phyloP scores from a whole-genome alignment of 2,329 filamentous ascomycete species.

The Ascochyta viciae-villosae region DNA sequence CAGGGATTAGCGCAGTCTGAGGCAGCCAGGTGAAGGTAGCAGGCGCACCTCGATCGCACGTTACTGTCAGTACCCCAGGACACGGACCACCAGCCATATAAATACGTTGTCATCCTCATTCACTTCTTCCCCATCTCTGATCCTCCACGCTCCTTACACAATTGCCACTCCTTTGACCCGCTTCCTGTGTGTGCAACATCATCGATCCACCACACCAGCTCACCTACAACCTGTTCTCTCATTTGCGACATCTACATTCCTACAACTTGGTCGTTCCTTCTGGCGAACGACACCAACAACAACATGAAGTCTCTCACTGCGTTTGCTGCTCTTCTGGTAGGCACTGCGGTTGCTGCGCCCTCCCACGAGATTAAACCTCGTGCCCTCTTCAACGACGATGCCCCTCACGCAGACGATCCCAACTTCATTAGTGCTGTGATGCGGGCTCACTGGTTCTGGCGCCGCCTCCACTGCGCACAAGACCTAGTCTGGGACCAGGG shows the following conservation, averaged over 20 bases:
- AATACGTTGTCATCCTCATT: slow-evolving; percentile 3
- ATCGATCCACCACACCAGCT: background rate
- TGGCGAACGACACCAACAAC: slow-evolving; percentile 7
- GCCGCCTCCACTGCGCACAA: slow-evolving; percentile 45
- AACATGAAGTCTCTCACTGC: slow-evolving; percentile 38
- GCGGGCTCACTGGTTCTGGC: slow-evolving; percentile 48
- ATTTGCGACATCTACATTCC: slow-evolving; percentile 22
- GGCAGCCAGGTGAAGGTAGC: slow-evolving; percentile 10
- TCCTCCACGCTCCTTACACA: slow-evolving; percentile 16
- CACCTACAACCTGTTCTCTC: slow-evolving; percentile 15
- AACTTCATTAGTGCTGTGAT: slow-evolving; percentile 44
- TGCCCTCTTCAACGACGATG: slow-evolving; percentile 25
- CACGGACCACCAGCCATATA: slow-evolving; percentile 8
- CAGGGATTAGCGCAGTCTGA: background rate
- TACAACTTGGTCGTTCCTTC: slow-evolving; percentile 17
- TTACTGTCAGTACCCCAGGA: background rate
- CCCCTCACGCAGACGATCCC: slow-evolving; percentile 36
- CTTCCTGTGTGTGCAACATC: slow-evolving; percentile 3
- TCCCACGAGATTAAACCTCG: slow-evolving; percentile 22
- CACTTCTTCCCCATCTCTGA: slow-evolving; percentile 5
- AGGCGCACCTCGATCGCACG: slow-evolving; percentile 11
- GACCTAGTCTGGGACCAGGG: slow-evolving; percentile 42
- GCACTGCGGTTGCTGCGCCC: slow-evolving; percentile 33
- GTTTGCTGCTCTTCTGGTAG: slow-evolving; percentile 30
- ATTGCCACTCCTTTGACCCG: slow-evolving; percentile 7